Evolutionary conservation across 1,284 basidiomycete species (phyloP).

Genomic region (Inonotus obliquus): DNA sequence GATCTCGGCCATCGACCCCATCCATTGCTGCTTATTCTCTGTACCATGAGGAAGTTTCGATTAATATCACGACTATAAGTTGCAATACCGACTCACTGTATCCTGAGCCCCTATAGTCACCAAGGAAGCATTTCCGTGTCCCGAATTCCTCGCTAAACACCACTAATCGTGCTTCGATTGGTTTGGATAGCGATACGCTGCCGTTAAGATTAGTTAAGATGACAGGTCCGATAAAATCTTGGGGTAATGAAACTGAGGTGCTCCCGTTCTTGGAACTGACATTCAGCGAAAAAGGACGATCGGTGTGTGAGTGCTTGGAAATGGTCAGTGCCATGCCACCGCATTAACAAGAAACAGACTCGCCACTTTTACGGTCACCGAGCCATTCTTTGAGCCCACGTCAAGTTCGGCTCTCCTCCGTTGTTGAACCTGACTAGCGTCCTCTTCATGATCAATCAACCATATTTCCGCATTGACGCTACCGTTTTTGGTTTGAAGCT

Average conservation of each 20-base stretch:
- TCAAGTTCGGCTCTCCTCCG: background rate
- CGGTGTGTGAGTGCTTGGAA: background rate
- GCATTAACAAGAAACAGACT: background rate
- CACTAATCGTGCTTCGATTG: background rate
- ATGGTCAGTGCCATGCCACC: background rate
- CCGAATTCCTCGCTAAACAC: conserved; percentile 5
- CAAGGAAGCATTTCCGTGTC: conserved; percentile 5
- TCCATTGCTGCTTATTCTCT: background rate
- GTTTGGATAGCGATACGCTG: background rate
- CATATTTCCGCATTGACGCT: background rate
- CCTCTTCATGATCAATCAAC: background rate
- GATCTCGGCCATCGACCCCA: conserved; percentile 1
- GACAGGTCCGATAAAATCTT: background rate
- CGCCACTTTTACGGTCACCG: conserved; percentile 2
- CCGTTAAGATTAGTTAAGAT: background rate
- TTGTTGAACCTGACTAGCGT: background rate
- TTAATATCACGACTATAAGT: background rate
- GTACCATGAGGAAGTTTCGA: background rate
- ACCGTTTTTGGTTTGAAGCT: background rate
- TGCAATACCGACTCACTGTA: background rate
- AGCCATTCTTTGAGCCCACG: background rate
- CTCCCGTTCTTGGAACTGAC: conserved; percentile 1
- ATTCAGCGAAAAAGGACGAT: background rate
- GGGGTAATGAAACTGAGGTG: background rate
- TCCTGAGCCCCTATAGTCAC: background rate